Base-by-base conservation (phyloP, 208 protist species). In the Spongospora subterranea region DNA sequence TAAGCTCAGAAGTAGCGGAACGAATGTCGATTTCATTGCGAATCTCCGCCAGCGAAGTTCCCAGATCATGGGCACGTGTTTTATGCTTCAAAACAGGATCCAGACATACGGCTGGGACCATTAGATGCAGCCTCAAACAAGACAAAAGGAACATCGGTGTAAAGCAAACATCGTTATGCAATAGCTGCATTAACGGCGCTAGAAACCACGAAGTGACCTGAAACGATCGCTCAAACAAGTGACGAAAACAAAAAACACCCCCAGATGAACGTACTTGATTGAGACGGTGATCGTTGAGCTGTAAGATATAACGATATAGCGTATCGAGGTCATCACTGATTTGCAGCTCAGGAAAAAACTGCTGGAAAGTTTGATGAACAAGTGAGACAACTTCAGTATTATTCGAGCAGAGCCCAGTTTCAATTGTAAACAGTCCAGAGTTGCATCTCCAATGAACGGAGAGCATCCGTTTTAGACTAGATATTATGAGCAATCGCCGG, bases 21-120 rank as follows among this genome's bases (percentile, higher is more conserved):
- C n/a, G 71, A 20, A 66, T 6, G n/a, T 66, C 53, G 46, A 89
- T 71, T 20, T 89, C 17, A 39, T 77, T 32, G 13, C 35, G 17
- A 13, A 54, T 32, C 39, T 89, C 17, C 6, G 6, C 35, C 17
- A 89, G 88, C 6, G 6, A 6, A 46, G 6, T 20, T 46, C 76
- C 17, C 13, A n/a, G 17, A 43, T 89, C 17, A 39, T n/a, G 29
- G 35, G 53, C 46, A 1, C 88, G 45, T 35, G 32, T 43, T 20
- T 43, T 29, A 46, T 89, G n/a, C n/a, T 89, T 89, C 35, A 89
- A 39, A 20, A n/a, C 39, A 20, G 88, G 88, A 46, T 89, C 88
- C 29, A 89, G 13, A 20, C 17, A 6, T 20, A 6, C 13, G 35
- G 17, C 76, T 20, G 88, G 88, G 6, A n/a, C 88, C 6, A 89